A percentile compares a stretch with the other conserved stretches of the same genome.
phyloP scores from a whole-genome alignment of 2,329 filamentous ascomycete species.

The Ophiostoma quercus region DNA sequence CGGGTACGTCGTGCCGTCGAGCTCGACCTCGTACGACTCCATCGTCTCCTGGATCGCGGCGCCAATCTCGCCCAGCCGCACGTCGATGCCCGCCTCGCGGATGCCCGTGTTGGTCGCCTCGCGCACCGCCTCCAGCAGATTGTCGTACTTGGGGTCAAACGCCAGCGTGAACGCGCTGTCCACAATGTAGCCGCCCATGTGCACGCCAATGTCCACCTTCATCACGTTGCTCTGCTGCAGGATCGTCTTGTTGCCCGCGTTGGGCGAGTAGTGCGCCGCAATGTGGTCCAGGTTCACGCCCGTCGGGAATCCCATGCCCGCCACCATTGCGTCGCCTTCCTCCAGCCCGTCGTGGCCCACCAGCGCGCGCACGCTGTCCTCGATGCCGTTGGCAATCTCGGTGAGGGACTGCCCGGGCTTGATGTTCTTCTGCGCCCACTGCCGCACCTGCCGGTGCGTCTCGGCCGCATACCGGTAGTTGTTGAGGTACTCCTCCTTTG shows the following conservation, averaged over 20 bases:
- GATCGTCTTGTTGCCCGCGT: constrained; percentile 73
- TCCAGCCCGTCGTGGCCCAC: constrained; percentile 69
- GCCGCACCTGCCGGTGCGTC: constrained; percentile 73
- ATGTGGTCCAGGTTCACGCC: constrained; percentile 78
- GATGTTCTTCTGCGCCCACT: constrained; percentile 74
- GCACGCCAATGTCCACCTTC: constrained; percentile 78
- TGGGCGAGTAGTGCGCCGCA: constrained; percentile 77
- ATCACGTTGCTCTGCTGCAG: constrained; percentile 69
- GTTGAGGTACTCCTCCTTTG: constrained; percentile 69
- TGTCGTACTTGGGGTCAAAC: constrained; percentile 70
- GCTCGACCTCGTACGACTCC: constrained; percentile 87
- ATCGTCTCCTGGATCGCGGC: constrained; percentile 82
- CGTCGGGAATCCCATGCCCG: constrained; percentile 78
- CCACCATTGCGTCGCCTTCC: constrained; percentile 69
- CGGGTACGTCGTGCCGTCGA: constrained; percentile 70
- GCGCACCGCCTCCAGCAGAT: constrained; percentile 65
- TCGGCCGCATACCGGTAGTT: constrained; percentile 77
- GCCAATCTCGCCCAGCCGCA: constrained; percentile 79
- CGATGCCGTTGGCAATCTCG: constrained; percentile 76
- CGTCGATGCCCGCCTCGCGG: constrained; percentile 86
- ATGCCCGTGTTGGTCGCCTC: constrained; percentile 81
- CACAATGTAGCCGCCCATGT: constrained; percentile 73
- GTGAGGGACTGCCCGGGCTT: constrained; percentile 72
- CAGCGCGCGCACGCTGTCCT: constrained; percentile 69
- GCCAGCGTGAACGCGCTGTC: constrained; percentile 76